Evolutionary conservation across 1,284 basidiomycete genomes (phyloP).

Genomic region (Ceratobasidium sp.): DNA sequence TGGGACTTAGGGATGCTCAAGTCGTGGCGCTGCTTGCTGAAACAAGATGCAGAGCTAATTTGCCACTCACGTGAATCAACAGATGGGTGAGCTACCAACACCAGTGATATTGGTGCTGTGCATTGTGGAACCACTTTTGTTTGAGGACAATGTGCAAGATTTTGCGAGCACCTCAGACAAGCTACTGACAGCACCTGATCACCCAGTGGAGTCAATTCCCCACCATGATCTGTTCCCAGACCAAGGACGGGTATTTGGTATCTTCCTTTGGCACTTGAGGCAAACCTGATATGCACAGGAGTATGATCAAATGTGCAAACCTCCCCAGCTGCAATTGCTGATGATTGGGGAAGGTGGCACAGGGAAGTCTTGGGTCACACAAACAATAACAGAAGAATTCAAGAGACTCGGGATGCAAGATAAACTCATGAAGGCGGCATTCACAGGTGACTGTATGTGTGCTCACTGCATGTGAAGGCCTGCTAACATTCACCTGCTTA

Average conservation of each 20-base stretch:
- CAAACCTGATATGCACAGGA: not conserved
- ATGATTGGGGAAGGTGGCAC: conserved; percentile 59
- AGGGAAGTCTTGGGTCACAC: conserved; percentile 59
- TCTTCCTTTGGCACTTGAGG: conserved; percentile 21
- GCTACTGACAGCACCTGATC: not conserved
- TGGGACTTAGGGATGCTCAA: not conserved
- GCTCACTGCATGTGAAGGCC: not conserved
- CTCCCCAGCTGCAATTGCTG: conserved; percentile 55
- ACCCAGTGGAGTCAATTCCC: not conserved
- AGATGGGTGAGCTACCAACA: too few species aligned
- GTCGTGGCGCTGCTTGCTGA: not conserved
- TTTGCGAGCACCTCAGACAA: too few species aligned
- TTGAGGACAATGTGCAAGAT: not conserved
- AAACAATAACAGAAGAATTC: conserved; percentile 54
- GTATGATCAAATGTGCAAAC: not conserved
- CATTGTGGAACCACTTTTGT: not conserved
- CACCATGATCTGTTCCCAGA: conserved; percentile 1
- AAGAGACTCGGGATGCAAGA: conserved; percentile 13
- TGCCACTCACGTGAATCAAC: too few species aligned
- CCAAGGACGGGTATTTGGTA: conserved; percentile 36
- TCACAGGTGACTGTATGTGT: conserved; percentile 54
- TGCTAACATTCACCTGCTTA: not conserved
- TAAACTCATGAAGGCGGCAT: conserved; percentile 55
- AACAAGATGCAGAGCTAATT: not conserved
- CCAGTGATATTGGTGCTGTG: not conserved